Conservation (phyloP, 2,329 filamentous ascomycete species). For the Ascochyta viciae-villosae region DNA sequence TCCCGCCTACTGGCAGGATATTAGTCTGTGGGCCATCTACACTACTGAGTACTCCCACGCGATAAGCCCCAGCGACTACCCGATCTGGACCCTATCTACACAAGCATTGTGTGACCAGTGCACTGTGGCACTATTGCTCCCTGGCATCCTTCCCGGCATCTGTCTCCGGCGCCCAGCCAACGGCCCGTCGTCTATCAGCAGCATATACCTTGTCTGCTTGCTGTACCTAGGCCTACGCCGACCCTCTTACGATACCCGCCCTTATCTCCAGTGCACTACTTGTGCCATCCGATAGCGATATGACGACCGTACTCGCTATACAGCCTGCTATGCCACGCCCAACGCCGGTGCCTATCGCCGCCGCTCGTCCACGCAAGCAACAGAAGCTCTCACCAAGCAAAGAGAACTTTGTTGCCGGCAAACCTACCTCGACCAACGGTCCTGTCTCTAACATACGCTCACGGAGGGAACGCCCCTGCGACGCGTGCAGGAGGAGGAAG, state of each 20-base stretch:
- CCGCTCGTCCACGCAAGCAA: constrained; percentile 53
- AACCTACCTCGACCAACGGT: constrained; percentile 44
- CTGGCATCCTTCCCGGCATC: constrained; percentile 24
- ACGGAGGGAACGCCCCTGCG: constrained; percentile 56
- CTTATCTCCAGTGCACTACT: constrained; percentile 39
- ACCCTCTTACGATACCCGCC: constrained; percentile 28
- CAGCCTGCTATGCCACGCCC: constrained; percentile 55
- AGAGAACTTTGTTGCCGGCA: constrained; percentile 52
- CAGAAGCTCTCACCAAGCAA: constrained; percentile 52
- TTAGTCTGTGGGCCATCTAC: constrained; percentile 31
- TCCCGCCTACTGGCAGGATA: constrained; percentile 27
- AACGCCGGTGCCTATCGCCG: constrained; percentile 54
- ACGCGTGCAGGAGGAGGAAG: constrained; percentile 76
- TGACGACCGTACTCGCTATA: constrained; percentile 58
- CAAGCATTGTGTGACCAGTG: constrained; percentile 41
- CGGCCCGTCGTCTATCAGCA: constrained; percentile 38
- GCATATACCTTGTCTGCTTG: constrained; percentile 29
- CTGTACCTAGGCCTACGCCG: constrained; percentile 27
- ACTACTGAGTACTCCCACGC: constrained; percentile 39
- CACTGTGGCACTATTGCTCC: constrained; percentile 24
- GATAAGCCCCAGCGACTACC: constrained; percentile 45
- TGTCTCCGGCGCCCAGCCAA: constrained; percentile 38
- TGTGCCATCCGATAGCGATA: constrained; percentile 42
- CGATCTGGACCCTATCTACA: constrained; percentile 37
- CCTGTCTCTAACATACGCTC: constrained; percentile 50